Conservation (phyloP, 2,329 filamentous ascomycete genomes). For the Lachnellula suecica region DNA sequence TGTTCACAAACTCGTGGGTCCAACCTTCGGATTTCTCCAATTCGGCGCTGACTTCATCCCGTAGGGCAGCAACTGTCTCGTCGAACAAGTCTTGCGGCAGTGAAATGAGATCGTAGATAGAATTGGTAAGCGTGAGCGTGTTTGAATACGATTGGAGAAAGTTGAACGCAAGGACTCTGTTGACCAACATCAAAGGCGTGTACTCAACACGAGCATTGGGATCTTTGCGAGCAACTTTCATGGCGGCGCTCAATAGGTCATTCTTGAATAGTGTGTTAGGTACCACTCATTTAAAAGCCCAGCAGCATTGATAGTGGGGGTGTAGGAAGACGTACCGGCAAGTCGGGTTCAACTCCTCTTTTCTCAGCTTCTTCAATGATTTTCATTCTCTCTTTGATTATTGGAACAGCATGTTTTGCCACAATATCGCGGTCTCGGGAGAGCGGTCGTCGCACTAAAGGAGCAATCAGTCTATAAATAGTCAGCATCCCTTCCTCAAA, state of each 20-base stretch:
- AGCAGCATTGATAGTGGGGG: too few relatives aligned
- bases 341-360: neutral
- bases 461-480: neutral
- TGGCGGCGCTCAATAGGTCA: neutral
- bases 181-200: neutral
- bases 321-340: neutral
- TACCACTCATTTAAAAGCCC: neutral
- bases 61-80: neutral
- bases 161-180: neutral
- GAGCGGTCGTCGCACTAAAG: conserved; percentile 4
- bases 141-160: neutral
- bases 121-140: neutral
- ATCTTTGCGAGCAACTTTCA: neutral
- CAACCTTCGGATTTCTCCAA: neutral
- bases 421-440: conserved; percentile 5
- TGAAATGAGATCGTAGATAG: neutral
- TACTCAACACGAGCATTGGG: neutral
- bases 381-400: conserved; percentile 17
- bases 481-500: neutral
- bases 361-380: conserved; percentile 1
- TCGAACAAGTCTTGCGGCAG: neutral
- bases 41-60: neutral
- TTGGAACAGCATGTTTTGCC: conserved; percentile 13
- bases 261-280: neutral
- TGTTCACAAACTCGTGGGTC: conserved; percentile 1